Evolutionary conservation across 148 eudicot species (phyloP), one percentile per base, ranked within the genome.

Genomic region (Tetragonia tetragonoides): DNA sequence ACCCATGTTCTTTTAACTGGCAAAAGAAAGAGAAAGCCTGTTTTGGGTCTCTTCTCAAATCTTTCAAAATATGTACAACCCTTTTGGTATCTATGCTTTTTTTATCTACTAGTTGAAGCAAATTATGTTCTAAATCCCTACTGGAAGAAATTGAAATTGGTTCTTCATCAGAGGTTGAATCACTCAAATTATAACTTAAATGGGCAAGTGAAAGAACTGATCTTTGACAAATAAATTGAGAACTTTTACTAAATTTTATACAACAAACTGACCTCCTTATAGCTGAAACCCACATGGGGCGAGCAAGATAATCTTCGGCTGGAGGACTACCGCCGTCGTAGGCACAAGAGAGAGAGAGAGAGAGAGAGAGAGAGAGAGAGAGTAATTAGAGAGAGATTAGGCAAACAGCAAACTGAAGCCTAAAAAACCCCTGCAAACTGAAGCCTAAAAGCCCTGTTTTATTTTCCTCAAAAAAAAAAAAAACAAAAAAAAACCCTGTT

Each of bases 1-100:
- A 90, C 28, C 97, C 95, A 15, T 64, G 68, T 70, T 82, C 83
- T 78, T 84, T 87, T 17, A 88, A 44, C 23, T 86, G 71, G 40
- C 38, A 28, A 77, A 90, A 89, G 57, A 87, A 85, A 0, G 78
- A 74, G 7, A 86, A 68, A 0, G 93, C 97, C 54, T 66, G 77
- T 62, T 53, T 75, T 0, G 97, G 97, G 8, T 86, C 84, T 38
- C 69, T 57, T 39, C 81, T 86, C 70, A 87, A 78, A 56, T 68
- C 73, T 10, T 76, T 44, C 24, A 90, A 44, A n/a, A 81, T 75
- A 57, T 84, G 83, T 44, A 80, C 64, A 6, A 89, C 95, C 77
- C 79, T 76, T 41, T 21, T 53, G 10, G 85, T 39, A 64, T 84
- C 34, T 28, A 28, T 28, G 34, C 34, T 28, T 28, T 28, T 28